Percentiles rank a stretch among this genome's conserved stretches.
Conservation (phyloP, 345 rosid species). For the Lepidium sativum region DNA sequence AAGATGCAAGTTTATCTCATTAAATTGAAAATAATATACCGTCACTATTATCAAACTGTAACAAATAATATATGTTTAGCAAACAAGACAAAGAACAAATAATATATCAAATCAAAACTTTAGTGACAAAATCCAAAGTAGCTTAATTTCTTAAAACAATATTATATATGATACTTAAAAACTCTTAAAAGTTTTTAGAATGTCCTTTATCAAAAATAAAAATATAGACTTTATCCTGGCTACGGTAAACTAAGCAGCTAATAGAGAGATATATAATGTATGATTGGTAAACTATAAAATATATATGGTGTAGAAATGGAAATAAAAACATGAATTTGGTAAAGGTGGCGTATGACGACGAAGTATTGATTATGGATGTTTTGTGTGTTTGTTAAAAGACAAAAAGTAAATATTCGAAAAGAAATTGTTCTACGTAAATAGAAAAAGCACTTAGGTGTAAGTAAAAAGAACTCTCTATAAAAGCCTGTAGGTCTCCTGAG, state of each 20-base stretch:
- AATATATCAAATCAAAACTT: too few relatives aligned
- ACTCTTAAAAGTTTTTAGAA: too few relatives aligned
- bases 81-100: too few relatives aligned
- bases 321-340: not conserved
- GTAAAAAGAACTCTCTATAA: slow-evolving; percentile 10
- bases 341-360: slow-evolving; percentile 5
- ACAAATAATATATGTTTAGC: too few relatives aligned
- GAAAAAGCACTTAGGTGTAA: not conserved
- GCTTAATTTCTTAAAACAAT: too few relatives aligned
- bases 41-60: too few relatives aligned
- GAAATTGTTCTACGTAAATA: not conserved
- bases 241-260: not conserved
- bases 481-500: not conserved
- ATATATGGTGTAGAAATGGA: not conserved
- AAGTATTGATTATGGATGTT: not conserved
- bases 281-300: not conserved
- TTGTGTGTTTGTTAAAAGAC: not conserved
- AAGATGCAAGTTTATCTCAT: too few relatives aligned
- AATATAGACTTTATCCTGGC: not conserved
- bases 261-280: not conserved
- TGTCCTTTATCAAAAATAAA: too few relatives aligned
- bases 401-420: not conserved
- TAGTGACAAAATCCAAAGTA: too few relatives aligned
- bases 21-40: too few relatives aligned
- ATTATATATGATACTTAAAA: too few relatives aligned